Evolutionary conservation across 208 protist species (phyloP), one percentile per base, ranked within the genome.

Genomic region (Leishmania gerbilli): DNA sequence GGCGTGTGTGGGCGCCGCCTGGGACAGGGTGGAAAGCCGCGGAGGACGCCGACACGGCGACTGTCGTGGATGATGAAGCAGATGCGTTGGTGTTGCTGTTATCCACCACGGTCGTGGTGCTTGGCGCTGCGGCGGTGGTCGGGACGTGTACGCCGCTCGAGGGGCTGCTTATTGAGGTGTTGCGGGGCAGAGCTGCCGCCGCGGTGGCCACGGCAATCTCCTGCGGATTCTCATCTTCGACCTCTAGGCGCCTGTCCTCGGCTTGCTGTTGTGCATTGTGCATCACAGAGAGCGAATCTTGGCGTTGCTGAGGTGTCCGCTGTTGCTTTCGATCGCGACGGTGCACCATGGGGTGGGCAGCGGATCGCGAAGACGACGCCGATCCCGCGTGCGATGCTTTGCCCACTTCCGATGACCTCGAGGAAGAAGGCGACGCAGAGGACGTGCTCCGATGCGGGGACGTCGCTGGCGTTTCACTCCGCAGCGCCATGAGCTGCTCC

Each of bases 401-500:
- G 40, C 42, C 40, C 15, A 40, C 55, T 24, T 69, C 51, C 27
- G 76, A 79, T 40, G 62, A 55, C 13, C 47, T 58, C 34, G 68
- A 76, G 31, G 71, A 82, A 15, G 47, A 82, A 7, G 31, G 74
- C 17, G 77, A 74, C 31, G 62, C 78, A 45, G 40, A 78, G 49
- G 77, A 71, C 24, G 65, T 79, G 55, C 62, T 60, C 27, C 47
- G 74, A 27, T 24, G 64, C 34, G 42, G 21, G 3, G 27, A 40
- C 4, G 80, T 8, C 31, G 71, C 69, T n/a, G 72, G 75, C 3
- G 75, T 45, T 34, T 37, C 37, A n/a, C 47, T 77, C 65, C 83
- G 79, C 81, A 82, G n/a, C 47, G 77, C 71, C 82, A 91, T 84
- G 27, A 95, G 84, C 34, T 90, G 79, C 76, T 93, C 87, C 15